These are phyloP conservation scores for Nemania serpens DNA, from an alignment of 2,329 filamentous ascomycete genomes.

Conservation along the genomic window DNA sequence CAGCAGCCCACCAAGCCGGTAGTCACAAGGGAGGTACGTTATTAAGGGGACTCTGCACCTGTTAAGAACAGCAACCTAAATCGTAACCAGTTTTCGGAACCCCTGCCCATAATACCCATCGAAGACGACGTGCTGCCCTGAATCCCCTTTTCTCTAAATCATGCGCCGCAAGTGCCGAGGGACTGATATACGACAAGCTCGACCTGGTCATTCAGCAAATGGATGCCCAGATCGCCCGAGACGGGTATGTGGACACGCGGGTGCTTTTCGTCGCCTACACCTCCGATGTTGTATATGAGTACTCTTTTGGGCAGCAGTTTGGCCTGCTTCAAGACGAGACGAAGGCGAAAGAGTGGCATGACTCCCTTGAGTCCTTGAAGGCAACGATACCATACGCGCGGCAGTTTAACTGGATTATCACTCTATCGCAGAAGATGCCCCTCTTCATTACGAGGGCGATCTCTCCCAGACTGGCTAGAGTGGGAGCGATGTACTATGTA, in stretches of 20 bases:
- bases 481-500: slow-evolving; percentile 25
- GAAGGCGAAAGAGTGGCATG: slow-evolving; percentile 10
- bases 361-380: slow-evolving; percentile 12
- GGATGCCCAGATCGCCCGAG: slow-evolving; percentile 15
- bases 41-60: background rate
- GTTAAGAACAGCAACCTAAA: background rate
- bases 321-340: slow-evolving; percentile 20
- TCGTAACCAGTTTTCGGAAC: slow-evolving; percentile 21
- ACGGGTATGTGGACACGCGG: slow-evolving; percentile 20
- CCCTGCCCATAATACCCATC: slow-evolving; percentile 18
- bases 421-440: slow-evolving; percentile 21
- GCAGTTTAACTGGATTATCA: slow-evolving; percentile 28
- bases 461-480: slow-evolving; percentile 14
- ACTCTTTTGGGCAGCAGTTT: slow-evolving; percentile 17
- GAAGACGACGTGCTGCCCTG: slow-evolving; percentile 20
- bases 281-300: slow-evolving; percentile 22
- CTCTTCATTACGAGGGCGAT: slow-evolving; percentile 4
- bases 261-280: slow-evolving; percentile 10
- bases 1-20: slow-evolving; percentile 23
- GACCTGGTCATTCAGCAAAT: slow-evolving; percentile 14
- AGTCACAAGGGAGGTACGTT: slow-evolving; percentile 19
- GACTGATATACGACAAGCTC: slow-evolving; percentile 22
- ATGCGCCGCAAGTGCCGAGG: slow-evolving; percentile 12
- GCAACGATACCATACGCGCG: slow-evolving; percentile 17
- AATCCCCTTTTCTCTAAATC: slow-evolving; percentile 24